Evolutionary conservation across 1,284 basidiomycete species (phyloP), one percentile per base, ranked within the genome.

Genomic region (Afroboletus lepidellus): DNA sequence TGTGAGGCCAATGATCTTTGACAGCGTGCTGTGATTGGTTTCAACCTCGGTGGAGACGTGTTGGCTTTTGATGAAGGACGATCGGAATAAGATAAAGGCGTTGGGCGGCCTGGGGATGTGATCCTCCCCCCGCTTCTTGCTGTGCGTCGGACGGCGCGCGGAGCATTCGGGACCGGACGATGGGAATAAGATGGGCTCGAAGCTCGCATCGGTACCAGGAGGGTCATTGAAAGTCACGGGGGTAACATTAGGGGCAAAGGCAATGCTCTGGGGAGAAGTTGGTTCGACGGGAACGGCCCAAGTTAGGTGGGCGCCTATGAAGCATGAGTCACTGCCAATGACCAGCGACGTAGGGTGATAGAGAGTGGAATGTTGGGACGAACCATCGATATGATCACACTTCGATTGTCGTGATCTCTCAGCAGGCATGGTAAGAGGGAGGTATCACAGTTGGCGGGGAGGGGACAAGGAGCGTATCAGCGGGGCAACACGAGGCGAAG

Each of bases 71-170:
- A 92, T 90, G 60, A 91, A 90, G 37, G 81, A 79, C 0, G 89
- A 90, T 46, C 92, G 84, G 73, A 92, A 94, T 61, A 94, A 78
- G 63, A 94, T 94, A 71, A 93, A 94, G 29, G 92, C 91, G 66
- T 94, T 94, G 2, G 90, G 85, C 0, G 92, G 92, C 18, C 91
- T 82, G 42, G 91, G 90, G 61, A 93, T 87, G 63, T 93, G 89
- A 58, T 87, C 83, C 15, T 83, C 76, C 48, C 83, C 77, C 65
- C 83, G 84, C 71, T 85, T 85, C 73, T 81, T 85, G 34, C 76
- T 74, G 60, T 87, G 85, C 0, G 58, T 56, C 46, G 57, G 44
- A 69, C 73, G 47, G 62, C 64, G 57, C 64, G 71, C 43, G 72
- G 78, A 62, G 73, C 33, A 45, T 11, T 64, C 67, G 75, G 58